Percentiles rank a stretch among this genome's conserved stretches.
phyloP scores from a whole-genome alignment of 2,329 filamentous ascomycete species.

The Coccinonectria pachysandricola region DNA sequence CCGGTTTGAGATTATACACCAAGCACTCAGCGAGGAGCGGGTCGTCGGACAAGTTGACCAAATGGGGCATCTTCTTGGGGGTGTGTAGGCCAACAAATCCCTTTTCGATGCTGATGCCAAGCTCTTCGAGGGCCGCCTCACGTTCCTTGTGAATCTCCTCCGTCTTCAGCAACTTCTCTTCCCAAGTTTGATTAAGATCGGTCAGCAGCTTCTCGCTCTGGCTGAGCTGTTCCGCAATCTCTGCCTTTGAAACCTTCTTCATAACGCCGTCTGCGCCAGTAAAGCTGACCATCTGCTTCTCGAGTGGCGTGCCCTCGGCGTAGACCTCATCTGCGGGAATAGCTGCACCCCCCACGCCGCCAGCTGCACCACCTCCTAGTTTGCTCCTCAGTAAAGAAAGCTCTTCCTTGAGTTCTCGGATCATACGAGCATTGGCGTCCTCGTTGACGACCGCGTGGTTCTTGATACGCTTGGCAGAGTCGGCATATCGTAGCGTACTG shows the following conservation, averaged over 20 bases:
- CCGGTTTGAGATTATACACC: slow-evolving; percentile 96
- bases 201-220: slow-evolving; percentile 94
- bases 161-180: slow-evolving; percentile 88
- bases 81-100: slow-evolving; percentile 92
- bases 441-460: slow-evolving; percentile 99
- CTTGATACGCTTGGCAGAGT: slow-evolving; percentile 98
- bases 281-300: slow-evolving; percentile 94
- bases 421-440: slow-evolving; percentile 98
- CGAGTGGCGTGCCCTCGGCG: slow-evolving; percentile 80
- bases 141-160: slow-evolving; percentile 97
- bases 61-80: slow-evolving; percentile 97
- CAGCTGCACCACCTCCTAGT: slow-evolving; percentile 48
- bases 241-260: slow-evolving; percentile 95
- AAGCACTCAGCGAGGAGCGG: slow-evolving; percentile 90
- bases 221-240: slow-evolving; percentile 91
- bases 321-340: slow-evolving; percentile 71
- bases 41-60: slow-evolving; percentile 95
- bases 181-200: slow-evolving; percentile 97
- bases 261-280: slow-evolving; percentile 72
- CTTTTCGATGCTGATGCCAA: slow-evolving; percentile 98
- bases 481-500: slow-evolving; percentile 89
- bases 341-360: slow-evolving; percentile 36
- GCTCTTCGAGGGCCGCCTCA: slow-evolving; percentile 86
- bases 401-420: slow-evolving; percentile 94
- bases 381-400: slow-evolving; percentile 78